Conservation (phyloP, 2,329 filamentous ascomycete genomes). For the Arthrinium phaeospermum region DNA sequence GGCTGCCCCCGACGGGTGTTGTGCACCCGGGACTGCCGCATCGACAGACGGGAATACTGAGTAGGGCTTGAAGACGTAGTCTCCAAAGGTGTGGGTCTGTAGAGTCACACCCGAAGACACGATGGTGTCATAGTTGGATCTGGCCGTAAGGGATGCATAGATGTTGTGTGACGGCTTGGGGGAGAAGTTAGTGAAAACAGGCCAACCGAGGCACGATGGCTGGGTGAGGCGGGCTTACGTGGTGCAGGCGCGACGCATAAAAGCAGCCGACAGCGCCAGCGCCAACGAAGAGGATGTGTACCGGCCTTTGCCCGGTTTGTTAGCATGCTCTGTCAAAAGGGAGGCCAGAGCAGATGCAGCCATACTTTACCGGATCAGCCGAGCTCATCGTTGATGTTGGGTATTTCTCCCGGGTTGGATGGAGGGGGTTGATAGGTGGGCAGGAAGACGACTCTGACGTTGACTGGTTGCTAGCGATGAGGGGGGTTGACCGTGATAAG, state of each 20-base stretch:
- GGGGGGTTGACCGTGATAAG: too few species aligned
- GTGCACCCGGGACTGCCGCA: constrained; percentile 51
- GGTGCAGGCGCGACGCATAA: constrained; percentile 71
- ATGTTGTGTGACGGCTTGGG: constrained; percentile 54
- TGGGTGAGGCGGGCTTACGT: constrained; percentile 45
- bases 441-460: neutral
- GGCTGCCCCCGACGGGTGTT: neutral
- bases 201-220: neutral
- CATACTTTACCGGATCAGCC: constrained; percentile 10
- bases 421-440: neutral
- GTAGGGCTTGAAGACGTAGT: constrained; percentile 67
- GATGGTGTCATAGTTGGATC: constrained; percentile 74
- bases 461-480: neutral
- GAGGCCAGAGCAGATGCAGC: neutral
- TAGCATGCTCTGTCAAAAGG: neutral
- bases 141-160: constrained; percentile 72
- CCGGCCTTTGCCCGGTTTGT: constrained; percentile 41
- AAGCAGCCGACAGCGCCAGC: constrained; percentile 76
- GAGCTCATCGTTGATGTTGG: neutral
- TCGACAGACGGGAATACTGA: constrained; percentile 66
- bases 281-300: constrained; percentile 70
- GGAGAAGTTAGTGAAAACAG: neutral
- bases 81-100: constrained; percentile 69
- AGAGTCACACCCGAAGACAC: constrained; percentile 66
- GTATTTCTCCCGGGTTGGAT: neutral